Base-by-base conservation (phyloP, 202 grass and related monocot species). In the Setaria viridis region DNA sequence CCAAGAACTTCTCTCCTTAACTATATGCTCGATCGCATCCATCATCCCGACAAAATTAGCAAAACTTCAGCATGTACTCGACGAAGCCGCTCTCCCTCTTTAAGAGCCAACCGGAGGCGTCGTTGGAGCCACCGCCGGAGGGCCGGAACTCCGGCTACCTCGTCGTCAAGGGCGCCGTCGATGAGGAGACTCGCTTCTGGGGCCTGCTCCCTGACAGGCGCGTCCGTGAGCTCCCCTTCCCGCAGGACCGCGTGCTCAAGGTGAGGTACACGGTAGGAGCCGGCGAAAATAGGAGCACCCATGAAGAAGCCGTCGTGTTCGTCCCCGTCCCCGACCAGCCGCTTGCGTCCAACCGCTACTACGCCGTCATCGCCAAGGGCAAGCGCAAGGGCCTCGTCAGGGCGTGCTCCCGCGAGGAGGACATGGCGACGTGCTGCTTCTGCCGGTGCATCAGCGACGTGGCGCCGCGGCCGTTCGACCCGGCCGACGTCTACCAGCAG, bases 401-500 rank as follows among this genome's bases (percentile, higher is more conserved):
- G 74, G 56, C 88, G 42, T 92, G 93, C 82, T 95, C 90, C 0
- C 65, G 79, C 33, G 88, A 89, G 76, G 80, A 90, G 74, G 88
- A 90, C 65, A 89, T 76, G 79, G 53, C 7, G 0, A 42, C 82
- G 15, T 86, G 78, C 85, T 95, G 92, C 87, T 78, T 85, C 59
- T 86, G 85, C 70, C 34, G 67, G 1, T 77, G 79, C 77, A 64
- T 86, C 77, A 82, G 19, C 2, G 90, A 95, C 77, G 88, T 67
- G 7, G 33, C 82, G 50, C 93, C 93, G 9, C 81, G 25, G 19
- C 66, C 69, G 25, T 87, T 95, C 67, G 80, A 95, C 78, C 93
- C 89, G 33, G 43, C 82, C 4, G 88, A 95, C 84, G 20, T 92
- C 1, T 90, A 92, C 88, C 93, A 92, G 77, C 90, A 92, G 74